These are phyloP conservation scores for Aegilops tauschii DNA, from an alignment of 176 grass and related monocot species.

Conservation along the genomic window DNA sequence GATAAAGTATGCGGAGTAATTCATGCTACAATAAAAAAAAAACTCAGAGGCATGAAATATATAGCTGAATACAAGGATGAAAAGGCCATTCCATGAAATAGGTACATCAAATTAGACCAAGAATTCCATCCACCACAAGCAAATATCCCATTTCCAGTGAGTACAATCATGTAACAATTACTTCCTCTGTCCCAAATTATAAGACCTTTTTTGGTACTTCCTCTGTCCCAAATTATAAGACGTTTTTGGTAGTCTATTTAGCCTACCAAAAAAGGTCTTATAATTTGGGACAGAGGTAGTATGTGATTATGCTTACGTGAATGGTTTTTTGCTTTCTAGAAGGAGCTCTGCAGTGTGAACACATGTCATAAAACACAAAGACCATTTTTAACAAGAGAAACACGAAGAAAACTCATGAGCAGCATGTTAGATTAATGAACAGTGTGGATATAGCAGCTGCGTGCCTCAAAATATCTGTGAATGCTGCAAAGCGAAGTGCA, in stretches of 20 bases:
- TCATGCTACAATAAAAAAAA: slow-evolving; percentile 59
- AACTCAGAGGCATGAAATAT: slow-evolving; percentile 18
- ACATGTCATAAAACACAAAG: neutral
- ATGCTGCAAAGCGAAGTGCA: neutral
- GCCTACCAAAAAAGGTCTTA: too few relatives aligned
- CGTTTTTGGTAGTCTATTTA: too few relatives aligned
- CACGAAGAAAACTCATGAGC: neutral
- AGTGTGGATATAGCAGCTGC: neutral
- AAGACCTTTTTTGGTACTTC: too few relatives aligned
- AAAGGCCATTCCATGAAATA: neutral
- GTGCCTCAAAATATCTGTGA: neutral
- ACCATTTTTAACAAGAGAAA: slow-evolving; percentile 13
- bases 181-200: too few relatives aligned
- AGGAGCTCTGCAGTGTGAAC: neutral
- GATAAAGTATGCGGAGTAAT: slow-evolving; percentile 81
- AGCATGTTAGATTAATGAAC: neutral
- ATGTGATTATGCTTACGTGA: neutral
- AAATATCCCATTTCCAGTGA: neutral
- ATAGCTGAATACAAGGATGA: slow-evolving; percentile 16
- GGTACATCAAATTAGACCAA: slow-evolving; percentile 2
- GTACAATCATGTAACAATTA: neutral
- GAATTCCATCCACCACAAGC: neutral
- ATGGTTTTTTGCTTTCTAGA: neutral
- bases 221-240: too few relatives aligned
- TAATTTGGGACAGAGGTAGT: neutral